These are phyloP conservation scores for Aspergillus melleus DNA, from an alignment of 2,329 filamentous ascomycete genomes.

Conservation along the genomic window DNA sequence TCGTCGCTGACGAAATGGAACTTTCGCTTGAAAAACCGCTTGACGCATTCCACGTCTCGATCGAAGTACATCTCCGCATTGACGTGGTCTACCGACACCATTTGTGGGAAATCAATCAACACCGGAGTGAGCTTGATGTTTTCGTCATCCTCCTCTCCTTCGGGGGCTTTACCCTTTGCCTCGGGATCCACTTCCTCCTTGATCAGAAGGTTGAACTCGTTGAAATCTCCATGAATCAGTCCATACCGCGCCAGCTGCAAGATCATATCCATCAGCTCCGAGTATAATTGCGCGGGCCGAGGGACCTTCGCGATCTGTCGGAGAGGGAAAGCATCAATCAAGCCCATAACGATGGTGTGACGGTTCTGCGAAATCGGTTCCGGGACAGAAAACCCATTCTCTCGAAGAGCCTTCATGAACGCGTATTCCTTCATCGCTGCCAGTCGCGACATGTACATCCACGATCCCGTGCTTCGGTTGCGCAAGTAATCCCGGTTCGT, in stretches of 20 bases:
- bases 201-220: slow-evolving; percentile 97
- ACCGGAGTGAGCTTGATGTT: slow-evolving; percentile 68
- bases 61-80: slow-evolving; percentile 99
- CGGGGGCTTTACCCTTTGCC: slow-evolving; percentile 39
- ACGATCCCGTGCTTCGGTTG: slow-evolving; percentile 76
- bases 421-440: slow-evolving; percentile 92
- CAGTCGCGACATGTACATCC: slow-evolving; percentile 96
- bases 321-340: slow-evolving; percentile 89
- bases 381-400: slow-evolving; percentile 87
- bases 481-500: slow-evolving; percentile 93
- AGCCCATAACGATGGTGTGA: slow-evolving; percentile 94
- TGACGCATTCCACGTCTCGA: slow-evolving; percentile 91
- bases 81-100: slow-evolving; percentile 89
- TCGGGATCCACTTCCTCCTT: slow-evolving; percentile 62
- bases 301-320: slow-evolving; percentile 83
- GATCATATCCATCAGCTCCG: slow-evolving; percentile 85
- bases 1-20: slow-evolving; percentile 84
- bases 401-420: slow-evolving; percentile 83
- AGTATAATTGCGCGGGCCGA: slow-evolving; percentile 81
- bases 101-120: slow-evolving; percentile 96
- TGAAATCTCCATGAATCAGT: slow-evolving; percentile 96
- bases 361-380: slow-evolving; percentile 84
- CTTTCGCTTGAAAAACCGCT: slow-evolving; percentile 84
- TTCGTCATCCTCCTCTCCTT: slow-evolving; percentile 29
- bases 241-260: slow-evolving; percentile 80